Conservation (phyloP, 2,329 filamentous ascomycete genomes). For the Sarocladiaceae sp. region DNA sequence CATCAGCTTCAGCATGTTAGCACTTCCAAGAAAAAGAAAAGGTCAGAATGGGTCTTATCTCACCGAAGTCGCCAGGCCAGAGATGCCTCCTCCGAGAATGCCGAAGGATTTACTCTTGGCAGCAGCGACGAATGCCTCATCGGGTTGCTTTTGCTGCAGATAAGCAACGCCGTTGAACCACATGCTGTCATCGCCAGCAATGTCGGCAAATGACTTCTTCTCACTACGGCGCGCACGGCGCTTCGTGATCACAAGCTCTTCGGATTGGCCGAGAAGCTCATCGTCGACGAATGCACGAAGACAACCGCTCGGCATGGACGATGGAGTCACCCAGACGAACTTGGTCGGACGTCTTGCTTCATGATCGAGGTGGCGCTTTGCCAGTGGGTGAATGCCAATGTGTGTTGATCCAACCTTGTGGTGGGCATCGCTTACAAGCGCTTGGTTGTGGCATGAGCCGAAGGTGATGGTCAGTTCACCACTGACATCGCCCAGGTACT, state of each 20-base stretch:
- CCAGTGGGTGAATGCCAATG: slow-evolving; percentile 17
- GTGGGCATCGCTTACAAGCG: slow-evolving; percentile 5
- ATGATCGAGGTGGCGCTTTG: slow-evolving; percentile 16
- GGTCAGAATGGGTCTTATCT: no score
- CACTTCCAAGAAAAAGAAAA: no score
- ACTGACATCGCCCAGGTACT: slow-evolving; percentile 16
- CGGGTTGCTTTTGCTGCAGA: slow-evolving; percentile 21
- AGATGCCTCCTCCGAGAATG: slow-evolving; percentile 6
- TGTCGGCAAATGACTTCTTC: slow-evolving; percentile 15
- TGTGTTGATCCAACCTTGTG: slow-evolving; percentile 18
- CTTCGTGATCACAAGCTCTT: slow-evolving; percentile 14
- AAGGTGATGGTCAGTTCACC: slow-evolving; percentile 17
- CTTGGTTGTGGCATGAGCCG: slow-evolving; percentile 14
- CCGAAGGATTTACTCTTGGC: slow-evolving; percentile 19
- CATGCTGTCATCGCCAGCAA: slow-evolving; percentile 13
- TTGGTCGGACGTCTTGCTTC: slow-evolving; percentile 14
- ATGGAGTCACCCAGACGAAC: slow-evolving; percentile 18
- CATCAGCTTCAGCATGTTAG: slow-evolving; percentile 20
- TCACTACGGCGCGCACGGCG: slow-evolving; percentile 10
- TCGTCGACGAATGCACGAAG: slow-evolving; percentile 17
- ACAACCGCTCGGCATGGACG: slow-evolving; percentile 13
- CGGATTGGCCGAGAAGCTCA: slow-evolving; percentile 16
- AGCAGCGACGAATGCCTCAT: slow-evolving; percentile 17
- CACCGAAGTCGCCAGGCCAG: slow-evolving; percentile 10
- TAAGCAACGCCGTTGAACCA: slow-evolving; percentile 23